Evolutionary conservation across 2,329 filamentous ascomycete species (phyloP).

Genomic region (Fonsecaea nubica): DNA sequence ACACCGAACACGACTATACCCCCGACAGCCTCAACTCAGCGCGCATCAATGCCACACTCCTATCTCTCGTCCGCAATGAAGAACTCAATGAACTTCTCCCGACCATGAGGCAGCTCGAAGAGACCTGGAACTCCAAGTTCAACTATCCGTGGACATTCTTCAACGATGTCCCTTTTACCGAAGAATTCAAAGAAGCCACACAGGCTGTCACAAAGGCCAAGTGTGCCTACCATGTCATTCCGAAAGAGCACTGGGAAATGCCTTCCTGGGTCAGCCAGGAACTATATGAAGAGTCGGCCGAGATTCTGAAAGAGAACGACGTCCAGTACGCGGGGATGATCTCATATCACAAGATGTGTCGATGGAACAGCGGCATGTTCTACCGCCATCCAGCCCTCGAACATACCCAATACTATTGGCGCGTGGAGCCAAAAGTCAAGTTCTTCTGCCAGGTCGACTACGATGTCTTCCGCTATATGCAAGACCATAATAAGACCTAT

Average conservation of each 20-base stretch:
- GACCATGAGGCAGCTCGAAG: conserved; percentile 89
- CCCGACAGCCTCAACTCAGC: conserved; percentile 75
- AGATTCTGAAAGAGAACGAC: conserved; percentile 79
- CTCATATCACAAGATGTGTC: conserved; percentile 98
- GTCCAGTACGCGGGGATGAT: conserved; percentile 89
- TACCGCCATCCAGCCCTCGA: conserved; percentile 91
- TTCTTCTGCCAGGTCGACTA: conserved; percentile 99
- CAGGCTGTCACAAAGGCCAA: conserved; percentile 84
- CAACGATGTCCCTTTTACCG: conserved; percentile 91
- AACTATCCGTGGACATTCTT: conserved; percentile 99
- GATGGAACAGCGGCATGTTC: conserved; percentile 98
- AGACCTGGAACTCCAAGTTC: conserved; percentile 98
- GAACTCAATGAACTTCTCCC: conserved; percentile 83
- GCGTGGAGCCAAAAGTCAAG: conserved; percentile 96
- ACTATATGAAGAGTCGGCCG: conserved; percentile 81
- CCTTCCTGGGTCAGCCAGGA: conserved; percentile 92
- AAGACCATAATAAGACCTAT: conserved; percentile 98
- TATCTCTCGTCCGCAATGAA: conserved; percentile 90
- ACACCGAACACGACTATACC: conserved; percentile 76
- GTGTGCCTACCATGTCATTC: conserved; percentile 69
- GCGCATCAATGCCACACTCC: conserved; percentile 90
- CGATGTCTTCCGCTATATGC: conserved; percentile 97
- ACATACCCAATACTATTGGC: conserved; percentile 92
- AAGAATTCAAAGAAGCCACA: conserved; percentile 88
- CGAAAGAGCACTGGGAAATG: conserved; percentile 92